Percentiles rank a stretch among this genome's conserved stretches.
Evolutionary conservation across 2,329 filamentous ascomycete species (phyloP).

Genomic region (Cryphonectria radicalis): DNA sequence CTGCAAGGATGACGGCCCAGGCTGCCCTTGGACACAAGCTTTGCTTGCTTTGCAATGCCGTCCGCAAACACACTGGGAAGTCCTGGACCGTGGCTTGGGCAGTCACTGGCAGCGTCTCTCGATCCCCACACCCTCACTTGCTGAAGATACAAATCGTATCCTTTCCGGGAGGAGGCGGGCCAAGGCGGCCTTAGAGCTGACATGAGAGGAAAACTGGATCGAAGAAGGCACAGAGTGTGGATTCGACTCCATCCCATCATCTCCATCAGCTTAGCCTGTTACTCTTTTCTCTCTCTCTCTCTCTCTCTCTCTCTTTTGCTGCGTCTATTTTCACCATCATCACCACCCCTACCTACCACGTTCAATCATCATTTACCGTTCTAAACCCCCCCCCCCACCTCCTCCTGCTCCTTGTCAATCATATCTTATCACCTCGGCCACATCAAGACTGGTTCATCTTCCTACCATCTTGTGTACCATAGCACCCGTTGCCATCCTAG

Average conservation of each 20-base stretch:
- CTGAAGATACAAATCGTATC: background rate
- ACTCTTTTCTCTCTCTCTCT: background rate
- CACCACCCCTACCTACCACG: background rate
- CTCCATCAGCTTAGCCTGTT: background rate
- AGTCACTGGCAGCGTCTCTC: too few relatives aligned
- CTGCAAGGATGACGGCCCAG: background rate
- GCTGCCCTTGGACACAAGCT: background rate
- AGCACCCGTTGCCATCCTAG: background rate
- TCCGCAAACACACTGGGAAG: constrained; percentile 5
- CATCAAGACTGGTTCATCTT: background rate
- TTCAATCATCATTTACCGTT: background rate
- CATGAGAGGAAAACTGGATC: constrained; percentile 7
- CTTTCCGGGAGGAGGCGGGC: background rate
- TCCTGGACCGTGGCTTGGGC: background rate
- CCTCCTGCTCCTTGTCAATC: background rate
- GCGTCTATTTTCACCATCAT: background rate
- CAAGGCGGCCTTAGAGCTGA: background rate
- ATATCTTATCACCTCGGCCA: background rate
- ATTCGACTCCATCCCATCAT: background rate
- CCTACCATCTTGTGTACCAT: background rate
- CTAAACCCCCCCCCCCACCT: background rate
- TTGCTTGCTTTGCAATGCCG: background rate
- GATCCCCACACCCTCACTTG: background rate
- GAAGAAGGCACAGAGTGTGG: constrained; percentile 2
- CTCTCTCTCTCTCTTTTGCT: background rate